A percentile compares a stretch with the other conserved stretches of the same genome.
Conservation (phyloP, 352 stramenopile species). For the Phytophthora capsici region DNA sequence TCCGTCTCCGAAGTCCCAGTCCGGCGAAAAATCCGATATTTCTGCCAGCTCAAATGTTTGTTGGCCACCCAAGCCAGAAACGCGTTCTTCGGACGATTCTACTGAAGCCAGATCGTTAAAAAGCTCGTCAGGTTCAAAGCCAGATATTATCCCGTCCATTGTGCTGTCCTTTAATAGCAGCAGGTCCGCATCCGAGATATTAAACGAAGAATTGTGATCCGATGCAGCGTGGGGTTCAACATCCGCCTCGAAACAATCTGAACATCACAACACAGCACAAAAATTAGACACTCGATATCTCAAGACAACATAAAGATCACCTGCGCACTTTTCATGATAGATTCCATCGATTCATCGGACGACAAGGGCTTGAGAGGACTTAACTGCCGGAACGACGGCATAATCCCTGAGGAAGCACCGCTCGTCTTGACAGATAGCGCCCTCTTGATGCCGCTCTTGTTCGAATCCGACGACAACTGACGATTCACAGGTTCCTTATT, state of each 20-base stretch:
- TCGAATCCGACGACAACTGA: constrained; percentile 3
- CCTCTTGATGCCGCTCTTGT: constrained; percentile 34
- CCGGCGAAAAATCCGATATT: constrained; percentile 86
- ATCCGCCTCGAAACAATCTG: constrained; percentile 68
- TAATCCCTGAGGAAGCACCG: background rate
- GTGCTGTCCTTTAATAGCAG: constrained; percentile 40
- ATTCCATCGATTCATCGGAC: constrained; percentile 50
- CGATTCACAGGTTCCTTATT: constrained; percentile 45
- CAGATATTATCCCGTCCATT: constrained; percentile 35
- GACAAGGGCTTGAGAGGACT: constrained; percentile 9
- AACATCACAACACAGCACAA: background rate
- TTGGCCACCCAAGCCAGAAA: constrained; percentile 20
- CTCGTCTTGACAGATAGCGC: constrained; percentile 27
- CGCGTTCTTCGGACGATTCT: constrained; percentile 4
- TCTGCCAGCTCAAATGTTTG: constrained; percentile 45
- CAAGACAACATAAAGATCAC: background rate
- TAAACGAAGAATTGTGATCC: constrained; percentile 11
- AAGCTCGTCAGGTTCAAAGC: constrained; percentile 38
- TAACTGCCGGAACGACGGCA: constrained; percentile 14
- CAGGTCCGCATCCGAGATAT: constrained; percentile 31
- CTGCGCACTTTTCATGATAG: constrained; percentile 61
- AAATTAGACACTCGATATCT: no score
- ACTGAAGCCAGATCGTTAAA: constrained; percentile 33
- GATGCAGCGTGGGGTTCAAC: constrained; percentile 33
- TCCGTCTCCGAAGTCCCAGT: constrained; percentile 81